Percentiles rank a stretch among this genome's conserved stretches.
phyloP scores from a whole-genome alignment of 768 basidiomycete genomes.

The Amanita fuliginea region DNA sequence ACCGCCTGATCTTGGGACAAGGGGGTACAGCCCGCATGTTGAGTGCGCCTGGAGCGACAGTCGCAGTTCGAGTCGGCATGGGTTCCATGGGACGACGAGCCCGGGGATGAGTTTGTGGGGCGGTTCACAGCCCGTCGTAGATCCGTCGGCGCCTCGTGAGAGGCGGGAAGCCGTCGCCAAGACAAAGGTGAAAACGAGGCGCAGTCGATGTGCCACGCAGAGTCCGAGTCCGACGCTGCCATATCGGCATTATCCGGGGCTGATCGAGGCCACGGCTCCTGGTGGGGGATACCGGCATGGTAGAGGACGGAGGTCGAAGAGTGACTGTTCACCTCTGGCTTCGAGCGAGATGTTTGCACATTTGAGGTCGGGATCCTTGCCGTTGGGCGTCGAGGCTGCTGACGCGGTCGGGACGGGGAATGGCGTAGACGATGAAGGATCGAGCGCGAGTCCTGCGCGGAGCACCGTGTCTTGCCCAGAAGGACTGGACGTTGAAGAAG shows the following conservation, averaged over 20 bases:
- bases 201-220: not conserved
- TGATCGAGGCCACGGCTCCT: too few relatives aligned
- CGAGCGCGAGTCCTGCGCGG: not conserved
- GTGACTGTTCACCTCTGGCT: too few relatives aligned
- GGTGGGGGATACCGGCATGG: too few relatives aligned
- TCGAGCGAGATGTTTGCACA: too few relatives aligned
- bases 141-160: not conserved
- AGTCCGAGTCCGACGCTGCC: too few relatives aligned
- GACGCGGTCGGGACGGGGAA: too few relatives aligned
- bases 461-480: slow-evolving; percentile 11
- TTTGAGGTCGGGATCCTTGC: too few relatives aligned
- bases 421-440: not conserved
- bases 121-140: not conserved
- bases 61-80: not conserved
- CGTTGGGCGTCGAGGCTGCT: too few relatives aligned
- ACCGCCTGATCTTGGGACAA: slow-evolving; percentile 10
- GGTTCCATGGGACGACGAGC: too few relatives aligned
- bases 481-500: slow-evolving; percentile 21
- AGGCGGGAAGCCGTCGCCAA: not conserved
- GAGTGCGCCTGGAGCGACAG: not conserved
- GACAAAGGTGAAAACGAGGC: not conserved
- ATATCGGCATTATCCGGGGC: too few relatives aligned
- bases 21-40: not conserved
- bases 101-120: not conserved
- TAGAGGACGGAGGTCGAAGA: too few relatives aligned